phyloP scores from a whole-genome alignment of 495 filamentous ascomycete species.

The Penicillium soppii region DNA sequence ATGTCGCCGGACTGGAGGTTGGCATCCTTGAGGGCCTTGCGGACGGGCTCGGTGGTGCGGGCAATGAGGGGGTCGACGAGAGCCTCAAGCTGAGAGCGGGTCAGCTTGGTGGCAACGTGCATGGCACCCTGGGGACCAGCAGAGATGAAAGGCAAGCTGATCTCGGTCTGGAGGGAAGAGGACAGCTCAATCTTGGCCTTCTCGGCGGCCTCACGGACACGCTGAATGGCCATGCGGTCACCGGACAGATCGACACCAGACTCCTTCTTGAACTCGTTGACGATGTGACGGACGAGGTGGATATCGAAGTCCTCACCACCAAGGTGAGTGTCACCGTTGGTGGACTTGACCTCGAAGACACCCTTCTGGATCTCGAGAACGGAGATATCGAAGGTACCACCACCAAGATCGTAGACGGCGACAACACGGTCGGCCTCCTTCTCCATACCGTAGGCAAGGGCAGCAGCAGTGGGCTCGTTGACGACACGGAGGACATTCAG shows the following conservation, averaged over 20 bases:
- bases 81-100: slow-evolving; percentile 86
- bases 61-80: slow-evolving; percentile 90
- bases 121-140: slow-evolving; percentile 92
- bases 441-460: slow-evolving; percentile 92
- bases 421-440: slow-evolving; percentile 89
- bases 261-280: slow-evolving; percentile 95
- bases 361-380: slow-evolving; percentile 96
- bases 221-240: slow-evolving; percentile 98
- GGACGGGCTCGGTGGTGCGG: slow-evolving; percentile 86
- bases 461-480: slow-evolving; percentile 94
- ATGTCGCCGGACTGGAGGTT: slow-evolving; percentile 92
- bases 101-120: slow-evolving; percentile 96
- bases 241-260: slow-evolving; percentile 84
- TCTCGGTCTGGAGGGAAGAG: slow-evolving; percentile 94
- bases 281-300: slow-evolving; percentile 88
- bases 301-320: slow-evolving; percentile 99
- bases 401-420: slow-evolving; percentile 96
- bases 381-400: slow-evolving; percentile 98
- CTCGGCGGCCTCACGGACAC: slow-evolving; percentile 98
- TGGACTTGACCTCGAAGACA: slow-evolving; percentile 98
- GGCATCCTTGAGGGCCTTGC: slow-evolving; percentile 97
- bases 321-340: slow-evolving; percentile 96
- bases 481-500: slow-evolving; percentile 96
- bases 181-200: slow-evolving; percentile 99
- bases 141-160: slow-evolving; percentile 97